Conservation (phyloP, 768 basidiomycete species). For the Nidularia pulvinata region DNA sequence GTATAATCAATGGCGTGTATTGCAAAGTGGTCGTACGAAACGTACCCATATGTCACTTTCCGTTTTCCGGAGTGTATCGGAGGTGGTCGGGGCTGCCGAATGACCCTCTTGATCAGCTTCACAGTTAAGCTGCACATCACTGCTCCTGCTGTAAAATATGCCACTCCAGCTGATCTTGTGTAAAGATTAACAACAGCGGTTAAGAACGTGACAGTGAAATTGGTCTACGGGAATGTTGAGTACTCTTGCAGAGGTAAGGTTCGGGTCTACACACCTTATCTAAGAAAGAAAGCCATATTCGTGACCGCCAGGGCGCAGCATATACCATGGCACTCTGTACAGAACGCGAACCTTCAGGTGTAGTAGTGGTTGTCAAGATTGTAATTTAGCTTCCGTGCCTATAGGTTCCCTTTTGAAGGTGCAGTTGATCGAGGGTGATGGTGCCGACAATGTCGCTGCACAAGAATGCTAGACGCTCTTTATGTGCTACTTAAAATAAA, state of each 20-base stretch:
- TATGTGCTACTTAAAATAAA: no score
- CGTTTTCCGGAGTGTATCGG: constrained; percentile 24
- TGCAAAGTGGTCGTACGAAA: background rate
- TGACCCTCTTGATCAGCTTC: constrained; percentile 56
- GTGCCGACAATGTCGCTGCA: no score
- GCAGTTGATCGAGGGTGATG: no score
- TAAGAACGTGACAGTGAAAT: constrained; percentile 49
- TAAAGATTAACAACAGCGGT: constrained; percentile 52
- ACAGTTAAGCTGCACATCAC: constrained; percentile 54
- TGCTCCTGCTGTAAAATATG: constrained; percentile 61
- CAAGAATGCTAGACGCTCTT: no score
- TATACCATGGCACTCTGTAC: background rate
- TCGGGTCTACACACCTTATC: constrained; percentile 28
- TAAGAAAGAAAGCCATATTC: constrained; percentile 28
- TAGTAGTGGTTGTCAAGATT: no score
- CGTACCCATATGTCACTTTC: constrained; percentile 72
- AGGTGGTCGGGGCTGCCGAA: constrained; percentile 63
- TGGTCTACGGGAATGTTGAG: constrained; percentile 40
- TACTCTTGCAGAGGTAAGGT: background rate
- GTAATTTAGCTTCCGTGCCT: no score
- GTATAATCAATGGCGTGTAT: background rate
- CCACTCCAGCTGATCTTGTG: constrained; percentile 61
- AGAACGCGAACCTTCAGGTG: no score
- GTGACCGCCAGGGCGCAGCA: background rate
- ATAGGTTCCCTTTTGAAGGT: no score